phyloP scores from a whole-genome alignment of 148 eudicot species.

The Rheum nobile region DNA sequence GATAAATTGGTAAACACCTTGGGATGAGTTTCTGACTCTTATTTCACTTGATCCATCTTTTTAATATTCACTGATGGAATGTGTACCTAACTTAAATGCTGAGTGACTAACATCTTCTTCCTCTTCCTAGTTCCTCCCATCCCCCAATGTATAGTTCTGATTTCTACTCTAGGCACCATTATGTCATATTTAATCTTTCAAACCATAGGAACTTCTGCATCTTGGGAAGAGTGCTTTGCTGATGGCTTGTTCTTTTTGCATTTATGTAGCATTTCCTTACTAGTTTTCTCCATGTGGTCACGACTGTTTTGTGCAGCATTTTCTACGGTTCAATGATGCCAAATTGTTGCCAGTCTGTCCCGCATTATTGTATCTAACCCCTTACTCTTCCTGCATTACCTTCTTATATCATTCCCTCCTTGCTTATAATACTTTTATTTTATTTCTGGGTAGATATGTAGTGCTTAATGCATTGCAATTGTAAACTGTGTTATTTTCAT shows the following conservation, averaged over 20 bases:
- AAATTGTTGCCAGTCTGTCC: background rate
- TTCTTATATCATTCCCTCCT: background rate
- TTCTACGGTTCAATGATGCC: background rate
- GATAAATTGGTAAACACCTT: background rate
- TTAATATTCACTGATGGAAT: background rate
- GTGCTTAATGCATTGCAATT: background rate
- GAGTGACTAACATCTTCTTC: background rate
- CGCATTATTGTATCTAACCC: background rate
- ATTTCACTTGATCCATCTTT: background rate
- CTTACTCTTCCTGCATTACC: background rate
- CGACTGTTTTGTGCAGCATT: background rate
- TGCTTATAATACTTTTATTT: background rate
- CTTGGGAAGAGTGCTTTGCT: background rate
- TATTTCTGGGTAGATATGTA: background rate
- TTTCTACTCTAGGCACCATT: background rate
- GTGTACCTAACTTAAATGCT: background rate
- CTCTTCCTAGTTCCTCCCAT: background rate
- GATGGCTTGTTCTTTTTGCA: background rate
- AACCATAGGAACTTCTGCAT: background rate
- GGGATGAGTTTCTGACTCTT: background rate
- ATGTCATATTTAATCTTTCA: background rate
- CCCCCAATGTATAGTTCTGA: background rate
- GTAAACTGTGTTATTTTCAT: background rate
- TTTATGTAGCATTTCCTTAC: background rate
- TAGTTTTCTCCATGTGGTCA: background rate